phyloP scores from a whole-genome alignment of 2,329 filamentous ascomycete genomes.

The Colletotrichum shisoi region DNA sequence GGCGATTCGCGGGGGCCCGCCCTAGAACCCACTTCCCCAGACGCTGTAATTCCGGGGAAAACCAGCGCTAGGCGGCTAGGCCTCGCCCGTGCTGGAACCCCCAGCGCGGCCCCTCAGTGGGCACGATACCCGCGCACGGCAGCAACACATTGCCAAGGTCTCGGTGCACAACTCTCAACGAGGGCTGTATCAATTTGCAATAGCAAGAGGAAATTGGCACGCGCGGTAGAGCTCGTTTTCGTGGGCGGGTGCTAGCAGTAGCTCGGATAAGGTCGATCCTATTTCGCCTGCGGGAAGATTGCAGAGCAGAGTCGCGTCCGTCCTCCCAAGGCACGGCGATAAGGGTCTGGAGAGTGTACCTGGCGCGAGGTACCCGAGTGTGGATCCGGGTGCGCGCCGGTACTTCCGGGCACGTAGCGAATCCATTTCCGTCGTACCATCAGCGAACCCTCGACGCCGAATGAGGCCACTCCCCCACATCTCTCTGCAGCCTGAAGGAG shows the following conservation, averaged over 20 bases:
- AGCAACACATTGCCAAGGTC: constrained; percentile 2
- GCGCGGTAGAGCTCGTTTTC: no score
- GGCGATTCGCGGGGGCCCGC: constrained; percentile 28
- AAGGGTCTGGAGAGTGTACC: background rate
- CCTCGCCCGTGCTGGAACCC: constrained; percentile 9
- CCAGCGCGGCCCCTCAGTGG: constrained; percentile 26
- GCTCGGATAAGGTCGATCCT: background rate
- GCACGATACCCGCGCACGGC: constrained; percentile 34
- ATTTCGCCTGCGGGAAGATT: background rate
- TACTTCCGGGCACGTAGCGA: constrained; percentile 19
- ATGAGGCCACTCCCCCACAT: constrained; percentile 5
- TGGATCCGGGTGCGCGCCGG: constrained; percentile 16
- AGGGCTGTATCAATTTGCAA: no score
- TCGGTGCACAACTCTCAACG: background rate
- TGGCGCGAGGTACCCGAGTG: constrained; percentile 13
- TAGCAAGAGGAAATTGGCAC: background rate
- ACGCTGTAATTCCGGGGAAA: constrained; percentile 40
- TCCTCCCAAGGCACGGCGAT: background rate
- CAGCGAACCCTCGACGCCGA: constrained; percentile 13
- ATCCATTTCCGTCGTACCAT: background rate
- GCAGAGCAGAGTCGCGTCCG: background rate
- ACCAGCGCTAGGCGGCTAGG: constrained; percentile 38
- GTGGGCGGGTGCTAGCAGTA: background rate
- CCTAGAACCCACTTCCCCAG: constrained; percentile 40
- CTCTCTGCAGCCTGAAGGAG: background rate